Evolutionary conservation across 345 rosid genomes (phyloP).

Genomic region (Rhodamnia argentea): DNA sequence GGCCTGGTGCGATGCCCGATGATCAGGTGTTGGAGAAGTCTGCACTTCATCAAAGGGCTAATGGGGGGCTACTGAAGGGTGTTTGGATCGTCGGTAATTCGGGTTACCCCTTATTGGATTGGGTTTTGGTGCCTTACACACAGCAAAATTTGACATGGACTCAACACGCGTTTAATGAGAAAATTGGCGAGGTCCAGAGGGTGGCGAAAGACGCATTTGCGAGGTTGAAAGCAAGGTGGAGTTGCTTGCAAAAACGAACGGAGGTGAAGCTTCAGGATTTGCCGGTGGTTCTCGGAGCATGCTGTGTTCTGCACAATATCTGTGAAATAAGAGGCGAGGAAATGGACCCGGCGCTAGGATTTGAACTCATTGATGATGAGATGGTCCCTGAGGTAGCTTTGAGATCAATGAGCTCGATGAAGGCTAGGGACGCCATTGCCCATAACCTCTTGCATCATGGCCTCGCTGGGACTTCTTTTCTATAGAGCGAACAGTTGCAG

Average conservation of each 20-base stretch:
- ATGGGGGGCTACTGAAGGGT: constrained; percentile 11
- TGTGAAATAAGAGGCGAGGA: constrained; percentile 13
- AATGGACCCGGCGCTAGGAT: neutral
- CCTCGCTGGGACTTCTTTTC: constrained; percentile 12
- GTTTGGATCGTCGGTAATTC: constrained; percentile 13
- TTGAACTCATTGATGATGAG: constrained; percentile 13
- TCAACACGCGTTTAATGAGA: constrained; percentile 16
- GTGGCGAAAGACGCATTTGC: constrained; percentile 11
- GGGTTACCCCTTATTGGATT: constrained; percentile 12
- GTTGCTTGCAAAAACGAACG: constrained; percentile 12
- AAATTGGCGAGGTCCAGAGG: constrained; percentile 10
- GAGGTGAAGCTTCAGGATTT: constrained; percentile 17
- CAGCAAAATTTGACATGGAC: constrained; percentile 18
- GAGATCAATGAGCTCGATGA: constrained; percentile 4
- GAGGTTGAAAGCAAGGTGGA: constrained; percentile 13
- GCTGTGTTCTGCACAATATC: constrained; percentile 16
- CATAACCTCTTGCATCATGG: constrained; percentile 20
- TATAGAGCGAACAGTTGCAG: neutral
- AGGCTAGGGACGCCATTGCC: constrained; percentile 13
- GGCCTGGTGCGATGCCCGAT: constrained; percentile 19
- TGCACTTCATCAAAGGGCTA: constrained; percentile 12
- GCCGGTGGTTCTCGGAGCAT: constrained; percentile 14
- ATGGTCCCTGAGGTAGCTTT: constrained; percentile 11
- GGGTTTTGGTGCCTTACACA: constrained; percentile 15
- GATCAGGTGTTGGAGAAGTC: constrained; percentile 18